Evolutionary conservation across 768 basidiomycete genomes (phyloP).

Genomic region (Lenzites betulinus): DNA sequence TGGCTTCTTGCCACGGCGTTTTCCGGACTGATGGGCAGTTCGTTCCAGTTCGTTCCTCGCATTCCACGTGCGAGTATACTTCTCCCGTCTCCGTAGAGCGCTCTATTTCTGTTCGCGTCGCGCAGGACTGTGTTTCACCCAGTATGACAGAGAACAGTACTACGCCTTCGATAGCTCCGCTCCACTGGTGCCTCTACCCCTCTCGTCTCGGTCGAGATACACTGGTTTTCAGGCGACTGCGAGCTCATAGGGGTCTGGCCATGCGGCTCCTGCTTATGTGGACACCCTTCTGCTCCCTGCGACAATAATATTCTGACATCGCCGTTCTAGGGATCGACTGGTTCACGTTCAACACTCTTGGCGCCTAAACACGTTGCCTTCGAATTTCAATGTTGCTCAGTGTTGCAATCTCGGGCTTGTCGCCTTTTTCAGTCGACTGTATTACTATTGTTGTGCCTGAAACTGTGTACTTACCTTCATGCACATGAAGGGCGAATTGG

Average conservation of each 20-base stretch:
- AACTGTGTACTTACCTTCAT: too few relatives aligned
- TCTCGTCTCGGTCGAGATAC: conserved; percentile 1
- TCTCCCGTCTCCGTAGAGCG: conserved; percentile 34
- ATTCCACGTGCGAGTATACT: conserved; percentile 15
- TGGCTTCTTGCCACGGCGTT: conserved; percentile 33
- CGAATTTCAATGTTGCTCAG: not conserved
- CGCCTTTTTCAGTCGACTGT: too few relatives aligned
- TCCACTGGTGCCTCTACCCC: not conserved
- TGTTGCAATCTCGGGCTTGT: too few relatives aligned
- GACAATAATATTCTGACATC: not conserved
- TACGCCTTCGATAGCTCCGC: not conserved
- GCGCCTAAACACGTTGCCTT: not conserved
- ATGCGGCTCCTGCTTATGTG: not conserved
- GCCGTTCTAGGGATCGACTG: conserved; percentile 43
- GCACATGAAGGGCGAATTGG: too few relatives aligned
- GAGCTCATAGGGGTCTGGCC: not conserved
- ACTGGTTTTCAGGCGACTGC: not conserved
- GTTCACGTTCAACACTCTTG: conserved; percentile 21
- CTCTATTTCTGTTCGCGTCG: conserved; percentile 37
- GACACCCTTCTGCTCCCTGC: not conserved
- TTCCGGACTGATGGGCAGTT: conserved; percentile 46
- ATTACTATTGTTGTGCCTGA: too few relatives aligned
- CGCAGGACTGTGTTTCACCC: conserved; percentile 28
- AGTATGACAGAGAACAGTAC: not conserved
- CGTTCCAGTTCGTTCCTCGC: conserved; percentile 1